Evolutionary conservation across 2,329 filamentous ascomycete genomes (phyloP), one percentile per base, ranked within the genome.

Genomic region (Aureobasidium sp.): DNA sequence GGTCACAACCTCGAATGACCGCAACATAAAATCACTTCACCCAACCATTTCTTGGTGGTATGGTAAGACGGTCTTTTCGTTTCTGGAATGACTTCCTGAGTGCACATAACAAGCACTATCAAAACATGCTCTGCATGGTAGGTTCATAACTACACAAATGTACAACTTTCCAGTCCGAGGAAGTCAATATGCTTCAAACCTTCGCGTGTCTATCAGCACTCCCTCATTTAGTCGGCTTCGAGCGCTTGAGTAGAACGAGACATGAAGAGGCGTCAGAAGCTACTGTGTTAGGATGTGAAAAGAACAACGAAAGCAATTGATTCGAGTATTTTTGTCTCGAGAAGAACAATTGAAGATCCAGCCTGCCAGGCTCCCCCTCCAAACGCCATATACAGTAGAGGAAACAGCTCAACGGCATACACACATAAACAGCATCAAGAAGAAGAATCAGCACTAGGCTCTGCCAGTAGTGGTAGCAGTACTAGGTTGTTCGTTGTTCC

Each of bases 401-500:
- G 27, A 39, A 48, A 59, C 32, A 47, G 55, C 42, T 59, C 42
- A 48, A 44, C 34, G 23, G 36, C 57, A 51, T 60, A 36, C 46
- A 60, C 39, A 52, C 60, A 60, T 63, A 15, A 60, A 60, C n/a
- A 60, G 48, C 57, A 51, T 60, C 23, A 60, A 36, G 34, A 23
- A 9, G 17, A 6, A 42, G 13, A 42, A 9, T 12, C n/a, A 60
- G 26, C 10, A 42, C 59, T 48, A 59, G 62, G 72, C 72, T 65
- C 78, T 71, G 15, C 77, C 78, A 64, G 76, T 80, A 52, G 78
- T 75, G 42, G 80, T 82, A 63, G 81, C 83, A 50, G 83, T 81
- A 64, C 78, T 80, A 8, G 83, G 79, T 64, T 84, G 78, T 50
- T 89, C 86, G 65, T 86, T 88, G 74, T 97, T 97, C 94, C 94